Base-by-base conservation (phyloP, 176 grass and related monocot species). In the Pharus latifolius region DNA sequence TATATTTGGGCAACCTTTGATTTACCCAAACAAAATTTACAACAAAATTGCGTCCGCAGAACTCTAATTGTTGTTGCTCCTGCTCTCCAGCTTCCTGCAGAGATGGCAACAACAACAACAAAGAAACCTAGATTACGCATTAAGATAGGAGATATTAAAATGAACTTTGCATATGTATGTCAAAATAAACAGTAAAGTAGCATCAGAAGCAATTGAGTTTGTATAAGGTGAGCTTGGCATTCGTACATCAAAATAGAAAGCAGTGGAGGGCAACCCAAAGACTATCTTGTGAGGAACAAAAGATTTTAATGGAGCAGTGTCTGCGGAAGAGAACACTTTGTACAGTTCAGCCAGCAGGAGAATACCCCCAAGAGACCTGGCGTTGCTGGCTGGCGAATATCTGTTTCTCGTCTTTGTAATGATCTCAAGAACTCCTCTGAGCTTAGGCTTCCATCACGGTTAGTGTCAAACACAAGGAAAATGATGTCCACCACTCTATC, bases 401-500 rank as follows among this genome's bases (percentile, higher is more conserved):
- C 81, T 27, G 42, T 83, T 56, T 92, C 89, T 41, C 85, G 67
- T 66, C 72, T 90, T 63, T 91, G 95, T 44, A 98, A 40, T 60
- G 95, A 85, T 53, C 87, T 88, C 51, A 98, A 44, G 76, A 98
- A 98, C 72, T 98, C 95, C n/a, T 88, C 84, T 51, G 79, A 74
- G 73, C 95, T 98, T 49, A 98, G 82, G 71, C 41, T 81, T 19
- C 95, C 87, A 67, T 98, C 95, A 37, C 47, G 13, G 64, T 98
- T 85, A 17, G 89, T 43, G 43, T 98, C 90, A n/a, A 98, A 98
- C 57, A 98, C 78, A 38, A 81, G 84, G 77, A 98, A 98, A 72
- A 98, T 88, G 47, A 83, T 52, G 48, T 98, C 87, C 38, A 98
- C 81, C 31, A 93, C 83, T 47, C 75, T 98, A 67, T 98, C 80